Evolutionary conservation across 2,329 filamentous ascomycete genomes (phyloP).

Genomic region (Alternaria triticina): DNA sequence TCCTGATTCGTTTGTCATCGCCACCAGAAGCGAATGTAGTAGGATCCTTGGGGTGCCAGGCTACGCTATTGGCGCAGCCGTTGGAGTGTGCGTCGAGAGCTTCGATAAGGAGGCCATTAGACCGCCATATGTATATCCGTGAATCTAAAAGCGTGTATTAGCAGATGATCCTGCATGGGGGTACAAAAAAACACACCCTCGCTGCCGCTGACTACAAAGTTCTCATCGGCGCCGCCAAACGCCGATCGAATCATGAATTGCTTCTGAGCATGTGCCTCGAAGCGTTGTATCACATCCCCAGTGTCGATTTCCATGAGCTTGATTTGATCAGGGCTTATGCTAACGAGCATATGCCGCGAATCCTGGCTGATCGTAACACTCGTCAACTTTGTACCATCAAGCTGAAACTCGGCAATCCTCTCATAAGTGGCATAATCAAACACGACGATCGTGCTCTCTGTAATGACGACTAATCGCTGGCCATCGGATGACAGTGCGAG

Average conservation of each 20-base stretch:
- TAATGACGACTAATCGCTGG: constrained; percentile 78
- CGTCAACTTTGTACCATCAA: constrained; percentile 73
- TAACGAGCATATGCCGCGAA: constrained; percentile 81
- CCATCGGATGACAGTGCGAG: constrained; percentile 84
- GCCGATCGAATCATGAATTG: constrained; percentile 79
- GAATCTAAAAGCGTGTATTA: constrained; percentile 57
- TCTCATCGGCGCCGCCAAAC: constrained; percentile 90
- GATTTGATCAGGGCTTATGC: constrained; percentile 77
- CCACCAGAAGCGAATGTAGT: constrained; percentile 89
- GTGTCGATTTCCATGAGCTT: constrained; percentile 79
- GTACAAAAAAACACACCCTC: constrained; percentile 67
- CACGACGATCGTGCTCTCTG: constrained; percentile 74
- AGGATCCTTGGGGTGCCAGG: constrained; percentile 86
- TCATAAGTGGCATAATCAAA: constrained; percentile 80
- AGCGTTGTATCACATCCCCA: constrained; percentile 74
- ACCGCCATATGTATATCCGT: constrained; percentile 88
- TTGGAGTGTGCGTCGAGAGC: constrained; percentile 73
- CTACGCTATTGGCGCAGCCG: constrained; percentile 82
- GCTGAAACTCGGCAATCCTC: constrained; percentile 74
- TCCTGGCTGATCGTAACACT: constrained; percentile 83
- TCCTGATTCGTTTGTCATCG: constrained; percentile 83
- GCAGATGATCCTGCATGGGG: not conserved
- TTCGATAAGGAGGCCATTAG: constrained; percentile 77
- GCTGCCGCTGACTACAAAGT: constrained; percentile 89
- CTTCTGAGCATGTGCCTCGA: constrained; percentile 75